Conservation (phyloP, 768 basidiomycete genomes). For the Leccinum sublutescens region DNA sequence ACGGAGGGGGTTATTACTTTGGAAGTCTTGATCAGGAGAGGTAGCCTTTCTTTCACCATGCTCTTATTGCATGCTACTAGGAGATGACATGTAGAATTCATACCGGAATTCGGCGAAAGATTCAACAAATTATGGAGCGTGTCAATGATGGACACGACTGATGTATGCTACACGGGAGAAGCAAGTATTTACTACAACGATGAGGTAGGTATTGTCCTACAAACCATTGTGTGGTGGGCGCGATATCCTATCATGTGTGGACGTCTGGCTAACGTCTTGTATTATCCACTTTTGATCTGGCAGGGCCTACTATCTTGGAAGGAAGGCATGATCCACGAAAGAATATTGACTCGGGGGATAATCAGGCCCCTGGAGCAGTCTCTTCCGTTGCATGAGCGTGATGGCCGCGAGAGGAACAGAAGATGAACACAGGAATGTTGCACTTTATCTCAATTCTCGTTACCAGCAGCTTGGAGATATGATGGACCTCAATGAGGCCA, state of each 20-base stretch:
- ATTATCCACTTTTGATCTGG: not conserved
- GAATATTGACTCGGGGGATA: slow-evolving; percentile 80
- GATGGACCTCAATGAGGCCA: too few relatives aligned
- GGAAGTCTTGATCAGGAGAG: slow-evolving; percentile 79
- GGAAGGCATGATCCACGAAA: slow-evolving; percentile 84
- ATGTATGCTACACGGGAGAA: slow-evolving; percentile 56
- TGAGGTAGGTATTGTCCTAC: slow-evolving; percentile 38
- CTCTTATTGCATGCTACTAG: slow-evolving; percentile 30
- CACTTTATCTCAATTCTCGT: too few relatives aligned
- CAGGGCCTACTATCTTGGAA: slow-evolving; percentile 40
- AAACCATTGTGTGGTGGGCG: not conserved
- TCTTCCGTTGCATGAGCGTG: too few relatives aligned
- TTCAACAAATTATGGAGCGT: slow-evolving; percentile 45
- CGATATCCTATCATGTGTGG: not conserved
- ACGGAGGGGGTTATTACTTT: slow-evolving; percentile 87
- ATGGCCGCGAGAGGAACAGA: too few relatives aligned
- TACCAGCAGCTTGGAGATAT: too few relatives aligned
- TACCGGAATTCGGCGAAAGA: slow-evolving; percentile 55
- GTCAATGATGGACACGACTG: slow-evolving; percentile 11
- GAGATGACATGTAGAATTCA: slow-evolving; percentile 59
- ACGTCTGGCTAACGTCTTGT: slow-evolving; percentile 1
- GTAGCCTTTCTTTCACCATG: slow-evolving; percentile 28
- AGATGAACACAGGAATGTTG: too few relatives aligned
- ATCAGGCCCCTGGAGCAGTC: slow-evolving; percentile 69
- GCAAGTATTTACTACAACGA: slow-evolving; percentile 50